Evolutionary conservation across 2,329 filamentous ascomycete genomes (phyloP), one percentile per base, ranked within the genome.

Genomic region (Cladophialophora exuberans): DNA sequence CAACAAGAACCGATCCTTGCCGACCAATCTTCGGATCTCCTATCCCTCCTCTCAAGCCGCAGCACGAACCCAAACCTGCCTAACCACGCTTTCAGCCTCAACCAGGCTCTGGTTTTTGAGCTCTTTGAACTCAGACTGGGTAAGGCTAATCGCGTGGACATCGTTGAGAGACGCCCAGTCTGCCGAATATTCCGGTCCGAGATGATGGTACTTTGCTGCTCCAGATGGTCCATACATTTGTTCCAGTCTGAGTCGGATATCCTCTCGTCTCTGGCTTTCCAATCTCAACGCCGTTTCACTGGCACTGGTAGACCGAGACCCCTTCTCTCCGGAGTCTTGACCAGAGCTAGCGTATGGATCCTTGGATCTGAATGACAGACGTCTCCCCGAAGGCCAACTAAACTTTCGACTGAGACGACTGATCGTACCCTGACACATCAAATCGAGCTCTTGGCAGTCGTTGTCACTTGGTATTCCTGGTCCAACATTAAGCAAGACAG

Each of bases 401-500:
- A 59, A 59, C 28, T 46, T 56, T 25, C 56, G 41, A 10, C 47
- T 17, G 11, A 59, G 42, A 6, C 52, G 52, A 26, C 22, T 41
- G 20, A 59, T 44, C 11, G 52, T 36, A 15, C 38, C 43, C 9
- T 42, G 47, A 33, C 46, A 54, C 45, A 54, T 52, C 20, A 36
- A 11, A 31, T 58, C 56, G n/a, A 54, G 56, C 28, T 51, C 46
- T 31, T 42, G 30, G 23, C 42, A 47, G 17, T 56, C 53, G 18
- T 49, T 36, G 25, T 53, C 48, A 15, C 48, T 25, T 11, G 56
- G 56, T 6, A 56, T 59, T 1, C 56, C 56, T 11, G 53, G 56
- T 11, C 56, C 56, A 25, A 56, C 50, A 25, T 53, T 56, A n/a
- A 53, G 39, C 11, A 59, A 10, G 23, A 56, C 41, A 11, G 56